A percentile compares a stretch with the other conserved stretches of the same genome.
phyloP scores from a whole-genome alignment of 2,329 filamentous ascomycete genomes.

The Rutstroemia sp. region DNA sequence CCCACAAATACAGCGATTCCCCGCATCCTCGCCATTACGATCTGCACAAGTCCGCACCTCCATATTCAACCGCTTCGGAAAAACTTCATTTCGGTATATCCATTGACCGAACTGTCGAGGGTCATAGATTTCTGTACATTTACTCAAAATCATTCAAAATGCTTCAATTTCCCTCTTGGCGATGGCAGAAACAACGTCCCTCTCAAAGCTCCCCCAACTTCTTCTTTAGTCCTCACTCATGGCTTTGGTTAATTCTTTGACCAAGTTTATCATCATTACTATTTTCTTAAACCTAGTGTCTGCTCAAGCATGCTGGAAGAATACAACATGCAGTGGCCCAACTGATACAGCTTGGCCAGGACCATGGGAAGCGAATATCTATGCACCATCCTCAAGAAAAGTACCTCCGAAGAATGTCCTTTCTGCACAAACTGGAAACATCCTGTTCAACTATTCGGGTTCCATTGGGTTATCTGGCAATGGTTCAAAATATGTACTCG shows the following conservation, averaged over 20 bases:
- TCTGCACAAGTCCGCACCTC: slow-evolving; percentile 3
- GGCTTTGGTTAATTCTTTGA: not conserved
- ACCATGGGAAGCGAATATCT: slow-evolving; percentile 51
- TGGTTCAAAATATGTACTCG: slow-evolving; percentile 46
- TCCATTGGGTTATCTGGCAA: slow-evolving; percentile 30
- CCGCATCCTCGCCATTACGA: slow-evolving; percentile 2
- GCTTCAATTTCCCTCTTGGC: not conserved
- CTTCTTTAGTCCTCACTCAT: not conserved
- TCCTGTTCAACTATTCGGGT: slow-evolving; percentile 20
- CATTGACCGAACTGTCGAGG: not conserved
- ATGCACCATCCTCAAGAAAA: slow-evolving; percentile 44
- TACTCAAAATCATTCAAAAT: not conserved
- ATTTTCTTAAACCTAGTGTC: slow-evolving; percentile 1
- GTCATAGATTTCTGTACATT: not conserved
- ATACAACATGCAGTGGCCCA: slow-evolving; percentile 46
- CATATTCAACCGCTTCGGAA: slow-evolving; percentile 9
- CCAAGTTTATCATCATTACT: not conserved
- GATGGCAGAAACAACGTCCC: not conserved
- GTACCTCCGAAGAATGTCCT: slow-evolving; percentile 40
- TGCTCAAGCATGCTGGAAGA: slow-evolving; percentile 42
- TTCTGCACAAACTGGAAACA: slow-evolving; percentile 27
- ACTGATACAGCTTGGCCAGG: slow-evolving; percentile 45
- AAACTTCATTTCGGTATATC: slow-evolving; percentile 8
- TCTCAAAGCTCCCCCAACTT: not conserved
- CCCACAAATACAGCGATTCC: slow-evolving; percentile 1